phyloP scores from a whole-genome alignment of 768 basidiomycete species.

The Lactarius tabidus region DNA sequence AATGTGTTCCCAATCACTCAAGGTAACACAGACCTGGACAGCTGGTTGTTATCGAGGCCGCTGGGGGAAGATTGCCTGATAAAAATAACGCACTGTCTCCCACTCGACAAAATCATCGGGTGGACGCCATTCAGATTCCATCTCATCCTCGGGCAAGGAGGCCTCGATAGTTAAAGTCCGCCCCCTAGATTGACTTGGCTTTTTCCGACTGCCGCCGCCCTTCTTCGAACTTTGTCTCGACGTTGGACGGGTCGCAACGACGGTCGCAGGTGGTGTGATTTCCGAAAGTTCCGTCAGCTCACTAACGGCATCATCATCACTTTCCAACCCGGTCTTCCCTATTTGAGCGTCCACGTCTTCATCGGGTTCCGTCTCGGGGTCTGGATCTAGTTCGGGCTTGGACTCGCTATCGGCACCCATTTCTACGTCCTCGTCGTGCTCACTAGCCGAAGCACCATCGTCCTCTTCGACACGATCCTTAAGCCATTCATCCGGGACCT shows the following conservation, averaged over 20 bases:
- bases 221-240: slow-evolving; percentile 14
- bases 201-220: slow-evolving; percentile 12
- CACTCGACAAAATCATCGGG: slow-evolving; percentile 74
- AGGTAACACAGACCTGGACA: slow-evolving; percentile 71
- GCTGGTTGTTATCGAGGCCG: not conserved
- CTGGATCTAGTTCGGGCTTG: slow-evolving; percentile 6
- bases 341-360: slow-evolving; percentile 17
- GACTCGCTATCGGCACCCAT: slow-evolving; percentile 9
- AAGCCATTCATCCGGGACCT: slow-evolving; percentile 75
- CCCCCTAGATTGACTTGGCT: slow-evolving; percentile 14
- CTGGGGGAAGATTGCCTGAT: not conserved
- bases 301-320: slow-evolving; percentile 59
- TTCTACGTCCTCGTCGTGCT: slow-evolving; percentile 25
- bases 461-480: slow-evolving; percentile 28
- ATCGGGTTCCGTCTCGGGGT: slow-evolving; percentile 27
- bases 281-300: slow-evolving; percentile 74
- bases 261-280: slow-evolving; percentile 32
- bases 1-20: slow-evolving; percentile 82
- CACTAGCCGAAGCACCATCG: slow-evolving; percentile 20
- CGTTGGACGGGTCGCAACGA: slow-evolving; percentile 26
- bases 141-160: slow-evolving; percentile 26
- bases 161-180: slow-evolving; percentile 19
- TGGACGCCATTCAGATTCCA: slow-evolving; percentile 28
- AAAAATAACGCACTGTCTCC: slow-evolving; percentile 62
- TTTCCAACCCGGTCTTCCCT: slow-evolving; percentile 53